Evolutionary conservation across 768 basidiomycete species (phyloP), one percentile per base, ranked within the genome.

Genomic region (Lentinula raphanica): DNA sequence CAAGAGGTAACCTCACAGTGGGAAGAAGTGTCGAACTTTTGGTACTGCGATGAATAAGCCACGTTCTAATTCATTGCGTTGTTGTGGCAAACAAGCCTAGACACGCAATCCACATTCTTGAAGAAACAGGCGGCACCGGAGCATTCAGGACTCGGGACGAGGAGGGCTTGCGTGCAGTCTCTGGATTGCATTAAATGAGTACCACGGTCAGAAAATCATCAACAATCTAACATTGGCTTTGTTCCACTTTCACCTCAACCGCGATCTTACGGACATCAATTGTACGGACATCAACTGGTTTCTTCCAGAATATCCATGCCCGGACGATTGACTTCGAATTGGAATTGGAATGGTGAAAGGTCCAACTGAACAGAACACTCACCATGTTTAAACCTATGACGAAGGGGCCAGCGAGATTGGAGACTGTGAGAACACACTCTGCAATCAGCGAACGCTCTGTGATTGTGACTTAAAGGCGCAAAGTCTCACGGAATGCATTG

Each of bases 41-140:
- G n/a, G n/a, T 80, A 89, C 55, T 80, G 88, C 67, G 81, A 79
- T 67, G 79, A 88, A 66, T 75, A 79, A 44, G 80, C 83, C 12
- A 82, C 91, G 76, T 90, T 90, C 64, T 77, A 84, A 66, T 93
- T 93, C 63, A 83, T 86, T 36, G 82, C 79, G 49, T 68, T 83
- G 25, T 70, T 93, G 54, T 88, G 90, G 72, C 91, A 92, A 76
- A 82, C 87, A 32, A 80, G 90, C n/a, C n/a, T n/a, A 51, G 89
- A 92, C 74, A 81, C 49, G 83, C 83, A 13, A 82, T 90, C 51
- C 88, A 86, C 63, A 90, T n/a, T n/a, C n/a, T n/a, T 90, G 89
- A 85, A 76, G 67, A 74, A 87, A 48, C 83, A 84, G 67, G 66
- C 68, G 40, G 71, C 73, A 48, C 66, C 64, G 13, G 82, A 84